Conservation (phyloP, 345 rosid species). For the Gossypium stocksii region DNA sequence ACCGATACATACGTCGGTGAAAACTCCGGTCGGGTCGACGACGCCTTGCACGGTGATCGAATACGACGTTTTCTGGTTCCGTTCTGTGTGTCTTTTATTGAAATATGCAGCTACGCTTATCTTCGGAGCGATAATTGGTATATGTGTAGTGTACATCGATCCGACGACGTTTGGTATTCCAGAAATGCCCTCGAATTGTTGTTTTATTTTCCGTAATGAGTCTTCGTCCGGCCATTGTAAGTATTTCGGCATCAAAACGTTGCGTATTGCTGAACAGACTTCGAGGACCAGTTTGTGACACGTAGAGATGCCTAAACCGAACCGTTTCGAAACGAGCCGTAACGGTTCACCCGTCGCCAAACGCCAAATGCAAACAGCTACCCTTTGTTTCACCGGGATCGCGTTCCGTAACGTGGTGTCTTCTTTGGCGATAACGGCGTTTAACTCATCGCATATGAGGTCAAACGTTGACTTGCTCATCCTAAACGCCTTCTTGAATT, state of each 20-base stretch:
- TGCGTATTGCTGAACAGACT: conserved; percentile 9
- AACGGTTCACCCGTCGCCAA: conserved; percentile 9
- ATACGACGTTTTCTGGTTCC: conserved; percentile 7
- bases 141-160: conserved; percentile 3
- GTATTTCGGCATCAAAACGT: conserved; percentile 3
- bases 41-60: conserved; percentile 3
- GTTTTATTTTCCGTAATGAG: neutral
- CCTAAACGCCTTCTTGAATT: conserved; percentile 10
- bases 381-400: conserved; percentile 4
- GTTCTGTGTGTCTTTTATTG: conserved; percentile 2
- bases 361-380: conserved; percentile 10
- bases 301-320: conserved; percentile 7
- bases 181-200: neutral
- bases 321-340: conserved; percentile 6
- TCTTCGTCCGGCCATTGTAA: neutral
- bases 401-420: conserved; percentile 8
- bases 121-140: neutral
- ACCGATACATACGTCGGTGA: conserved; percentile 4
- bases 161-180: conserved; percentile 7
- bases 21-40: neutral
- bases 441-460: neutral
- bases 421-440: conserved; percentile 3
- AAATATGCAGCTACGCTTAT: neutral
- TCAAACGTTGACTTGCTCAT: conserved; percentile 10
- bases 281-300: conserved; percentile 8